Conservation (phyloP, 23 red algal species). For the Gracilaria gracilis region DNA sequence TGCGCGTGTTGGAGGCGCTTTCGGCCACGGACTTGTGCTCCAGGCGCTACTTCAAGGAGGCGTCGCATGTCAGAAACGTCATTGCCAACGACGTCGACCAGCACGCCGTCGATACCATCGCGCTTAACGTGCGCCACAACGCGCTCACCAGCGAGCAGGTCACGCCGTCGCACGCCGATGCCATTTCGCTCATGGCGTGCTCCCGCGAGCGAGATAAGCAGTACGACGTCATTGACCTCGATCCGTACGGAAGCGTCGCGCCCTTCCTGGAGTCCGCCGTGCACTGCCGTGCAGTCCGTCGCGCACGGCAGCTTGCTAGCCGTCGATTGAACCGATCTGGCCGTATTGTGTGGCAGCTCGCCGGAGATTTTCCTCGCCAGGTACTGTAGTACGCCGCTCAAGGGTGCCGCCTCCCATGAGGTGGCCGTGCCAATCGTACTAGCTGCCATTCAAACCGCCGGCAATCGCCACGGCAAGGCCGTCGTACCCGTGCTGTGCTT, state of each 20-base stretch:
- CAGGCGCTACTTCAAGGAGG: constrained; percentile 88
- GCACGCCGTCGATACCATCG: constrained; percentile 71
- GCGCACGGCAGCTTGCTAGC: constrained; percentile 84
- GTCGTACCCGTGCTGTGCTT: constrained; percentile 82
- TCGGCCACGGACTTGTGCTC: constrained; percentile 92
- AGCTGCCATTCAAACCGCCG: constrained; percentile 67
- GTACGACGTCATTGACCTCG: constrained; percentile 91
- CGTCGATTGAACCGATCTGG: constrained; percentile 94
- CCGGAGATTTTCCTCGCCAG: constrained; percentile 80
- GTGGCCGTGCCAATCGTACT: constrained; percentile 89
- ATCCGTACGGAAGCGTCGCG: constrained; percentile 91
- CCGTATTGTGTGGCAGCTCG: constrained; percentile 89
- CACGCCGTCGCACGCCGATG: constrained; percentile 67
- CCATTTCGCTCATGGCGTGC: constrained; percentile 74
- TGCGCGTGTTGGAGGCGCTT: constrained; percentile 73
- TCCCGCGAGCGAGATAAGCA: constrained; percentile 28
- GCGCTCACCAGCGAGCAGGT: constrained; percentile 58
- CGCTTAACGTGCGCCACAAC: constrained; percentile 77
- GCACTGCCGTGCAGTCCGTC: constrained; percentile 76
- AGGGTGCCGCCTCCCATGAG: constrained; percentile 81
- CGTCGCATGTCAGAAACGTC: constrained; percentile 64
- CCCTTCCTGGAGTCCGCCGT: constrained; percentile 89
- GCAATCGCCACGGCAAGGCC: constrained; percentile 77
- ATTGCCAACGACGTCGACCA: constrained; percentile 93
- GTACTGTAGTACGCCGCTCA: constrained; percentile 79